phyloP scores from a whole-genome alignment of 495 filamentous ascomycete genomes.

The Aspergillus avenaceus region DNA sequence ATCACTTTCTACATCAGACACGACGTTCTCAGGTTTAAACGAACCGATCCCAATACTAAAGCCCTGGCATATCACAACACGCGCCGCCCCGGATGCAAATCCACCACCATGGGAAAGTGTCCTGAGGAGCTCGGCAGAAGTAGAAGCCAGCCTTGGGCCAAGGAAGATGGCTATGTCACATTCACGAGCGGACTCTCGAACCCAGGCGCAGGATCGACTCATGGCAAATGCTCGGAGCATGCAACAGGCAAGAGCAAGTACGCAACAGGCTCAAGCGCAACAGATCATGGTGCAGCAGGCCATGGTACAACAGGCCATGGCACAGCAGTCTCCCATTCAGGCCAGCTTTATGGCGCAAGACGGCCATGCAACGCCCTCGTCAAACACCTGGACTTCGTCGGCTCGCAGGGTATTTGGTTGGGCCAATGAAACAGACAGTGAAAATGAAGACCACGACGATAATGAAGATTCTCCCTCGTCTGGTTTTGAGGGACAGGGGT shows the following conservation, averaged over 20 bases:
- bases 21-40: slow-evolving; percentile 55
- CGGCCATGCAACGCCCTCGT: no score
- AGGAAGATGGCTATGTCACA: no score
- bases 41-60: slow-evolving; percentile 55
- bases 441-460: slow-evolving; percentile 1
- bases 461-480: background rate
- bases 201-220: background rate
- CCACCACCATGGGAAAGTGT: slow-evolving; percentile 12
- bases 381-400: background rate
- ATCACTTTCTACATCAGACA: slow-evolving; percentile 64
- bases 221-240: background rate
- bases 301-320: background rate
- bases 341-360: no score
- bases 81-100: background rate
- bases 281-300: no score
- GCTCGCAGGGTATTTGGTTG: background rate
- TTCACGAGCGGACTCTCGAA: no score
- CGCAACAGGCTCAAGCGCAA: background rate
- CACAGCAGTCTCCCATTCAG: background rate
- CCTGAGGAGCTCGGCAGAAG: background rate
- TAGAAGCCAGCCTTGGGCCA: background rate
- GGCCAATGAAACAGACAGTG: background rate
- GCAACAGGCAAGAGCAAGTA: background rate
- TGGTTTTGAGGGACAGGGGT: slow-evolving; percentile 25
- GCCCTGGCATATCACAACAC: slow-evolving; percentile 56